These are phyloP conservation scores for Erythrobasidium hasegawianum DNA, from an alignment of 1,284 basidiomycete genomes.

Conservation along the genomic window DNA sequence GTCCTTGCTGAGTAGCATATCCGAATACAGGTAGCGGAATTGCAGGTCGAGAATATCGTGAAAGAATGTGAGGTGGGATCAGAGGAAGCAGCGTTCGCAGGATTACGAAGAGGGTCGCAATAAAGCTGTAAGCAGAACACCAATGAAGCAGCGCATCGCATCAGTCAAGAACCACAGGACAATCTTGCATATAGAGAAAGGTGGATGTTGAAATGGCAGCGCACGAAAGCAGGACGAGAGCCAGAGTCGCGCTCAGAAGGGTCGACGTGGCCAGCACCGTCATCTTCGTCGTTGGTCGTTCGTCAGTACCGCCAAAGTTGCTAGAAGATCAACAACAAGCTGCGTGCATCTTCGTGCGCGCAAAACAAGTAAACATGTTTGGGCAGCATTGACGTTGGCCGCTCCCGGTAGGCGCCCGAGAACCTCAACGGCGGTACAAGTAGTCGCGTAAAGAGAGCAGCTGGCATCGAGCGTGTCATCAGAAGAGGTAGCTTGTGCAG, in stretches of 20 bases:
- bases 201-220: constrained; percentile 3
- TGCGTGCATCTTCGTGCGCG: no score
- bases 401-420: no score
- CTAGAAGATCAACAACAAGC: neutral
- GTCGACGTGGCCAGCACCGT: constrained; percentile 11
- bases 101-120: constrained; percentile 33
- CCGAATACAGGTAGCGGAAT: constrained; percentile 29
- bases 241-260: constrained; percentile 24
- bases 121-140: constrained; percentile 9
- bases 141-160: neutral
- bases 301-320: neutral
- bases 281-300: neutral
- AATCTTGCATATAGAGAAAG: neutral
- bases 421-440: no score
- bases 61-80: constrained; percentile 30
- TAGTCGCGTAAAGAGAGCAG: no score
- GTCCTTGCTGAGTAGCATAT: constrained; percentile 9
- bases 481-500: no score
- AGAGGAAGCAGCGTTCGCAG: constrained; percentile 32
- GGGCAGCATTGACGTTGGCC: no score
- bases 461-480: no score
- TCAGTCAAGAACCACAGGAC: no score
- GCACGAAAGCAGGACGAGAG: constrained; percentile 31
- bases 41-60: constrained; percentile 13
- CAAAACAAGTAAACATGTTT: no score